Evolutionary conservation across 176 grass and related monocot genomes (phyloP).

Genomic region (maize (Zea mays)): DNA sequence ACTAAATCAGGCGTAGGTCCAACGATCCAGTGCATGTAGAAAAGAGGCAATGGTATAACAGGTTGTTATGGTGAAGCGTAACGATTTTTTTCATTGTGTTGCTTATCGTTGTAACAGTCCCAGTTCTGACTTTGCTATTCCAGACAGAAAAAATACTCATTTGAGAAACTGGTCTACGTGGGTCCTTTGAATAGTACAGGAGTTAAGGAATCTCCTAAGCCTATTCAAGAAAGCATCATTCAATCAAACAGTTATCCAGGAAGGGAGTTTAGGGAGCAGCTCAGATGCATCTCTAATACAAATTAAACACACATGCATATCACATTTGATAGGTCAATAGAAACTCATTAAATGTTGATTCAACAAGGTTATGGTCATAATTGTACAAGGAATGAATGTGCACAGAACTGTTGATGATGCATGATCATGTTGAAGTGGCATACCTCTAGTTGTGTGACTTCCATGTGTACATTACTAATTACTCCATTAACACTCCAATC

Average conservation of each 20-base stretch:
- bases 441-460: constrained; percentile 36
- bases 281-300: background rate
- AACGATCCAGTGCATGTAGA: background rate
- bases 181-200: background rate
- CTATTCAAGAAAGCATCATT: background rate
- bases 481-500: constrained; percentile 27
- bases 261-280: background rate
- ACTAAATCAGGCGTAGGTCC: constrained; percentile 8
- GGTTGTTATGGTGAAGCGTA: background rate
- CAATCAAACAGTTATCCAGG: background rate
- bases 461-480: constrained; percentile 30
- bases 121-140: constrained; percentile 2
- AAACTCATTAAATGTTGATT: background rate
- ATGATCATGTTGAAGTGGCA: background rate
- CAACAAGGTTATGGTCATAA: background rate
- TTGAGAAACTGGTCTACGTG: background rate
- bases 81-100: background rate
- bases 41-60: background rate
- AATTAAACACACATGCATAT: background rate
- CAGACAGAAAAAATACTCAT: background rate
- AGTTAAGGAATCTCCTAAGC: background rate
- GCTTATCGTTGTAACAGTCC: background rate
- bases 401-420: background rate
- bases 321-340: background rate
- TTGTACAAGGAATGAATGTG: background rate